phyloP scores from a whole-genome alignment of 352 stramenopile genomes.

The Phytophthora brassicae region DNA sequence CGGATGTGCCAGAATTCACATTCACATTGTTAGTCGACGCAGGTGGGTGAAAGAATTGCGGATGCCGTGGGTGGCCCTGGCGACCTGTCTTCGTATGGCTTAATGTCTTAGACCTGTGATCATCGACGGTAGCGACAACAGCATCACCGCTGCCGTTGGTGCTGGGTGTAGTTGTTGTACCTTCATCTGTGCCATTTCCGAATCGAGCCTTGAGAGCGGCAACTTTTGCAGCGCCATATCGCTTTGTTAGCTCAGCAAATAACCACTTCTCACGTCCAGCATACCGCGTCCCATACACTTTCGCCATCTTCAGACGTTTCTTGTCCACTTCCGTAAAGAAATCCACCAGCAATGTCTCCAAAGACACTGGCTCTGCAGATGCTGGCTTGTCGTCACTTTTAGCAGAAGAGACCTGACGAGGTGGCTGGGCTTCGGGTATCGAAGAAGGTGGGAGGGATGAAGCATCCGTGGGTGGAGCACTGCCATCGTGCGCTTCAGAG shows the following conservation, averaged over 20 bases:
- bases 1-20: slow-evolving; percentile 1
- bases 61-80: slow-evolving; percentile 29
- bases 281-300: slow-evolving; percentile 71
- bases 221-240: slow-evolving; percentile 60
- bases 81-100: slow-evolving; percentile 18
- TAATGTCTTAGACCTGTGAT: neutral
- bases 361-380: slow-evolving; percentile 19
- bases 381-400: neutral
- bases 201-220: slow-evolving; percentile 34
- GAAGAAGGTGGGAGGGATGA: neutral
- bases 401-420: neutral
- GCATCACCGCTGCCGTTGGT: neutral
- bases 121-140: neutral
- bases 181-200: slow-evolving; percentile 11
- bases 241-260: slow-evolving; percentile 64
- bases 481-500: neutral
- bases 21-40: slow-evolving; percentile 18
- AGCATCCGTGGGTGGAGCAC: slow-evolving; percentile 3
- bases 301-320: slow-evolving; percentile 60
- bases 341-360: slow-evolving; percentile 59
- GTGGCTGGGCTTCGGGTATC: neutral
- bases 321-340: slow-evolving; percentile 72
- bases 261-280: slow-evolving; percentile 61
- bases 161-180: neutral
- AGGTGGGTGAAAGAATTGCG: slow-evolving; percentile 36